Evolutionary conservation across 768 basidiomycete species (phyloP).

Genomic region (Heimioporus sp.): DNA sequence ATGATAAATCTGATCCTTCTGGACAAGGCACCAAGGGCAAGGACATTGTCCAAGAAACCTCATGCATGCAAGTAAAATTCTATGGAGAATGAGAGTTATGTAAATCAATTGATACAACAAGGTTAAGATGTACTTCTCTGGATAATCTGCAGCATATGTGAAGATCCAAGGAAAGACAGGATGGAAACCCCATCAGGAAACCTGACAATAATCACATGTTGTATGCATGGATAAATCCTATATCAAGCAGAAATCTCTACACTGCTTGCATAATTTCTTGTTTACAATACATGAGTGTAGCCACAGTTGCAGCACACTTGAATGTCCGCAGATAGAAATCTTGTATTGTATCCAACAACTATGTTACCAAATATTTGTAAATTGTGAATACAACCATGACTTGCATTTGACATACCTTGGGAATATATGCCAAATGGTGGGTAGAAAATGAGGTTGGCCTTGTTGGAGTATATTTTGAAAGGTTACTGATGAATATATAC

Average conservation of each 20-base stretch:
- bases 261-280: slow-evolving; percentile 25
- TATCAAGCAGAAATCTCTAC: slow-evolving; percentile 2
- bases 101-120: too few relatives aligned
- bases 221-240: neutral
- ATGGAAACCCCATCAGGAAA: slow-evolving; percentile 19
- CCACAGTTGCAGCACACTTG: neutral
- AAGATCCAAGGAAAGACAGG: slow-evolving; percentile 20
- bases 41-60: slow-evolving; percentile 18
- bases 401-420: slow-evolving; percentile 5
- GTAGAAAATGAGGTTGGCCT: slow-evolving; percentile 10
- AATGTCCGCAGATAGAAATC: slow-evolving; percentile 7
- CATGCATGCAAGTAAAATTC: slow-evolving; percentile 4
- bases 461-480: slow-evolving; percentile 8
- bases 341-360: slow-evolving; percentile 6
- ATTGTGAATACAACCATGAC: too few relatives aligned
- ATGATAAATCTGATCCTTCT: neutral
- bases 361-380: too few relatives aligned
- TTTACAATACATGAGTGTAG: slow-evolving; percentile 13
- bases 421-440: slow-evolving; percentile 23
- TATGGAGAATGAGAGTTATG: neutral
- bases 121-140: slow-evolving; percentile 30
- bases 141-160: slow-evolving; percentile 29
- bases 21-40: slow-evolving; percentile 21
- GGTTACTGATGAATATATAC: slow-evolving; percentile 5
- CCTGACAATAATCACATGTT: slow-evolving; percentile 16